Evolutionary conservation across 495 filamentous ascomycete genomes (phyloP), one percentile per base, ranked within the genome.

Genomic region (Trichoderma reesei): DNA sequence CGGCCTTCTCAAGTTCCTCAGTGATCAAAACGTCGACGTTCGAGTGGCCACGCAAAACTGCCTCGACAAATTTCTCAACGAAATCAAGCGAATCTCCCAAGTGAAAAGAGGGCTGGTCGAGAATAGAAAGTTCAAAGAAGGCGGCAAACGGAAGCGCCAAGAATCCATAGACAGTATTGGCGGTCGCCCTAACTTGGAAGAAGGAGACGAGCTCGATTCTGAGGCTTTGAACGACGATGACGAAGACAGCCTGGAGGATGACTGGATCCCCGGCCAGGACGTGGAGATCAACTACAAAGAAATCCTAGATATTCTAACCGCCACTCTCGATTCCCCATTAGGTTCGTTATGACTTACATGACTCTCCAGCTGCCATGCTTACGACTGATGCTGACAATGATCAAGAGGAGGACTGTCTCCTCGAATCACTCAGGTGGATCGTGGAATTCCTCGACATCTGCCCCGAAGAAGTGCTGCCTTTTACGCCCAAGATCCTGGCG

Each of bases 251-350:
- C 87, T 80, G 46, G 92, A 97, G 66, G 92, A 90, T 61, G 92
- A 96, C 66, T 99, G 92, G 92, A 85, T 98, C 26, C 95, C 95
- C 0, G 95, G 95, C 3, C 94, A 98, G 78, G 95, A 99, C 75
- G 91, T 98, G 5, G 88, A 94, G 63, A 89, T 99, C 62, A 93
- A 98, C 74, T 87, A 96, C 74, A 87, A 89, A 63, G 91, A 87
- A 69, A 94, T 98, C 44, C 75, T 99, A 44, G 89, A 96, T 68
- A 97, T 98, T 34, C 76, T 99, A 60, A 92, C 96, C 9, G 86
- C 86, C 14, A 96, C 96, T 68, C 83, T 98, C 37, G 88, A 96
- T 70, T 90, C 92, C 18, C 84, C 88, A 41, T 82, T 86, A 68
- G 88, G 90, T 91, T 80, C 71, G 79, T 68, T 33, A 38, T 13